Evolutionary conservation across 2,329 filamentous ascomycete genomes (phyloP), one percentile per base, ranked within the genome.

Genomic region (Neopestalotiopsis sp.): DNA sequence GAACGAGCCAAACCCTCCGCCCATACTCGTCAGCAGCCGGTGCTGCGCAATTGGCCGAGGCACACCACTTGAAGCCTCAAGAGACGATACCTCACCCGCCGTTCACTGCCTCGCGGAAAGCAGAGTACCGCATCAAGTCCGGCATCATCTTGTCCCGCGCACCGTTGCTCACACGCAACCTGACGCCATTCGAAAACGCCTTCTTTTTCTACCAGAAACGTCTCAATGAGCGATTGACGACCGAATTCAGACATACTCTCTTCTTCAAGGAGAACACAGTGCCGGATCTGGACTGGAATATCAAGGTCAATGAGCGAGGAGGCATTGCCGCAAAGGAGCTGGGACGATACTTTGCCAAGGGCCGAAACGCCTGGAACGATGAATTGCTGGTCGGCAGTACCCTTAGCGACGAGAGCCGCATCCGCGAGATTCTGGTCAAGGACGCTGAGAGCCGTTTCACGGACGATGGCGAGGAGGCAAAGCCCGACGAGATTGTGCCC

Each of bases 131-230:
- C 72, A 84, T 90, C 78, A 84, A 83, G 69, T 85, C 87, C 69
- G 92, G 94, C 72, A 87, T 98, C 70, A 89, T 98, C 74, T 90
- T 99, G 72, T 96, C 94, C 61, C 94, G 96, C 34, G 90, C 96
- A 62, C 96, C 96, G 6, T 85, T 97, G 69, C 87, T 99, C 76
- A 98, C 96, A 32, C 92, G 93, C 73, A 87, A 92, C 70, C 90
- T 95, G 67, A 93, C 92, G 42, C 87, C 93, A 13, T 98, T 99
- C 82, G 96, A 99, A 82, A 92, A 94, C 78, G 88, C 95, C 72
- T 98, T 92, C 83, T 97, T 92, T 86, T 94, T 99, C 80, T 99
- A 99, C 84, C 96, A 99, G 84, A 95, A 95, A 76, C 94, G 96
- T 14, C 88, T 99, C 70, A 97, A 98, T 81, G 96, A 99, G 86